Evolutionary conservation across 768 basidiomycete genomes (phyloP), one percentile per base, ranked within the genome.

Genomic region (Grammothele lineata): DNA sequence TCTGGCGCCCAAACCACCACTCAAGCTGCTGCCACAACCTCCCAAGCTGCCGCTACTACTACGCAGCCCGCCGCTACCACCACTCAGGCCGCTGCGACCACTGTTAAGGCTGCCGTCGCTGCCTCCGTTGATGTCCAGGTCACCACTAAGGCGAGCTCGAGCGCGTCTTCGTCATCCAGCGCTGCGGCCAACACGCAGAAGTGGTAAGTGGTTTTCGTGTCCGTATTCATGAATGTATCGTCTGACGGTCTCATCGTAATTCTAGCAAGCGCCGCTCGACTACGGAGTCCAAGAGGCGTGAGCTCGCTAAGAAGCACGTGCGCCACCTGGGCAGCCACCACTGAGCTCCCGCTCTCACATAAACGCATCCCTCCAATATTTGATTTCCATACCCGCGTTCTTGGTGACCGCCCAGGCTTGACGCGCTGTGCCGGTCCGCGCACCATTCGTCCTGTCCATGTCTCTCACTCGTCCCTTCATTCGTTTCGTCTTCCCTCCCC

Each of bases 301-400:
- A 36, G 8, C 27, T 30, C 12, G 25, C 23, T 18, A 21, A 19
- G 21, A 52, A 52, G 51, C 51, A 52, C 23, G 51, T 46, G 22
- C 51, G 51, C 18, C 51, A 44, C 40, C 46, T 52, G 25, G 50
- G 35, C 37, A 27, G 25, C 14, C 46, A 30, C 46, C 45, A 44
- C 38, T 52, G 24, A 52, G 37, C 48, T 14, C 8, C 27, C n/a
- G n/a, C n/a, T n/a, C n/a, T n/a, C n/a, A n/a, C n/a, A n/a, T n/a
- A n/a, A n/a, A n/a, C n/a, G n/a, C n/a, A n/a, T n/a, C n/a, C n/a
- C n/a, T n/a, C n/a, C n/a, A n/a, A n/a, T n/a, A n/a, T n/a, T n/a
- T n/a, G n/a, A n/a, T n/a, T n/a, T n/a, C n/a, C n/a, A n/a, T n/a
- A n/a, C n/a, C n/a, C n/a, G n/a, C n/a, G n/a, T n/a, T n/a, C n/a